Base-by-base conservation (phyloP, 1,139 yeast genomes). In the Kodamaea ohmeri region DNA sequence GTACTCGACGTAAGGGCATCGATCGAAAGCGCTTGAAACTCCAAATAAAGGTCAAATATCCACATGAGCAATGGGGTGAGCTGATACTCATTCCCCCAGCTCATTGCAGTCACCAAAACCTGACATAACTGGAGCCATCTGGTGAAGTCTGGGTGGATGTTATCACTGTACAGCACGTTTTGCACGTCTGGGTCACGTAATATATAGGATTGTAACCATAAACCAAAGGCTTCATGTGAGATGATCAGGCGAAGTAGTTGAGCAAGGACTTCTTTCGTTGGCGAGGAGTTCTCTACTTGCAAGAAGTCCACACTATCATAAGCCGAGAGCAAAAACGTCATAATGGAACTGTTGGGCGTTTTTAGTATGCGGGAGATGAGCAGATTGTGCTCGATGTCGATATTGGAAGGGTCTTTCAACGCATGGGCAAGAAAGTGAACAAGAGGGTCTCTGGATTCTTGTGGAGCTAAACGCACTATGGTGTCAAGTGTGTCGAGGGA, bases 41-140 rank as follows among this genome's bases (percentile, higher is more conserved):
- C 40, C 27, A 58, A 57, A 42, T 68, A 73, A 28, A 72, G 50
- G 18, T 70, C 72, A 43, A 63, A 62, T 13, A 65, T 54, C 88
- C 89, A 82, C 0, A 78, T 63, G 38, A 81, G 58, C 11, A 82
- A 61, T 2, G 71, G 73, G 0, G 76, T 68, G 8, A 78, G 49
- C 42, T 79, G 67, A 36, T 65, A 66, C 35, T 73, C 72, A 39
- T 31, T 21, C 6, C 71, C 66, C 85, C 86, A 81, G 20, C 61
- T 62, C 38, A 61, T 70, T 28, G 77, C 71, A 0, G 83, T 73
- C 2, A 74, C 56, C 1, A 76, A 51, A 2, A 73, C 47, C 43
- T 74, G 78, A 4, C 66, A 48, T 4, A 63, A 48, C 36, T 58
- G 57, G 28, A 73, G 32, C 51, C 52, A 48, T 4, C 37, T 20